phyloP scores from a whole-genome alignment of 495 filamentous ascomycete genomes.

The Hypoxylon intermedium region DNA sequence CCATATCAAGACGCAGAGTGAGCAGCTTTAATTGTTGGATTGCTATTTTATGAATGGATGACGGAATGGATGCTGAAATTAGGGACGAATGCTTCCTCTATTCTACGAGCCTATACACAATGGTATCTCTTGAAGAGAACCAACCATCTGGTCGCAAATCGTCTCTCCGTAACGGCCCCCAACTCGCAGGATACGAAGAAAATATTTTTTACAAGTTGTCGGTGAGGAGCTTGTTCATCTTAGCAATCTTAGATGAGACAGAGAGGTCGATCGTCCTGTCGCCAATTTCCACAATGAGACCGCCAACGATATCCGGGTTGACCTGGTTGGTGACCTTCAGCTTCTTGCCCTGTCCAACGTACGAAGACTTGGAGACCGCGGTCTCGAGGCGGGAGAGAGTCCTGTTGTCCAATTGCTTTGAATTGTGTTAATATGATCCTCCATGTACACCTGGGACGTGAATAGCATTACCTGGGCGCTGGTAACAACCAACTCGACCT shows the following conservation, averaged over 20 bases:
- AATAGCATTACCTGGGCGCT: conserved; percentile 78
- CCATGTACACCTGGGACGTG: background rate
- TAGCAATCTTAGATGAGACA: conserved; percentile 91
- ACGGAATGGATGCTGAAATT: conserved; percentile 6
- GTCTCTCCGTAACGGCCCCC: conserved; percentile 27
- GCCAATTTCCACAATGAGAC: conserved; percentile 93
- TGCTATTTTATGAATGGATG: conserved; percentile 29
- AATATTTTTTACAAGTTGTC: conserved; percentile 85
- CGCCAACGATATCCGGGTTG: conserved; percentile 92
- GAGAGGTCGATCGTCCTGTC: conserved; percentile 98
- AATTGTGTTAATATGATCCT: conserved; percentile 26
- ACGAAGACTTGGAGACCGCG: conserved; percentile 86
- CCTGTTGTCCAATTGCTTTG: conserved; percentile 84
- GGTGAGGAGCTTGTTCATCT: conserved; percentile 98
- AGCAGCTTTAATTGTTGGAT: too few relatives aligned
- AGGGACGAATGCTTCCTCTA: conserved; percentile 43
- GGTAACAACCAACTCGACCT: conserved; percentile 90
- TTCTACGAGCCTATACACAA: conserved; percentile 45
- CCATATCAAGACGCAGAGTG: too few relatives aligned
- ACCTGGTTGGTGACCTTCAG: conserved; percentile 95
- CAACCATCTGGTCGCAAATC: conserved; percentile 40
- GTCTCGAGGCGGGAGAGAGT: conserved; percentile 82
- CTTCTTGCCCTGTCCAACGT: conserved; percentile 92
- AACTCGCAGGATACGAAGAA: conserved; percentile 39
- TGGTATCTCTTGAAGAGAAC: conserved; percentile 33